A percentile compares a stretch with the other conserved stretches of the same genome.
phyloP scores from a whole-genome alignment of 257 asterid genomes.

The Capsicum baccatum region DNA sequence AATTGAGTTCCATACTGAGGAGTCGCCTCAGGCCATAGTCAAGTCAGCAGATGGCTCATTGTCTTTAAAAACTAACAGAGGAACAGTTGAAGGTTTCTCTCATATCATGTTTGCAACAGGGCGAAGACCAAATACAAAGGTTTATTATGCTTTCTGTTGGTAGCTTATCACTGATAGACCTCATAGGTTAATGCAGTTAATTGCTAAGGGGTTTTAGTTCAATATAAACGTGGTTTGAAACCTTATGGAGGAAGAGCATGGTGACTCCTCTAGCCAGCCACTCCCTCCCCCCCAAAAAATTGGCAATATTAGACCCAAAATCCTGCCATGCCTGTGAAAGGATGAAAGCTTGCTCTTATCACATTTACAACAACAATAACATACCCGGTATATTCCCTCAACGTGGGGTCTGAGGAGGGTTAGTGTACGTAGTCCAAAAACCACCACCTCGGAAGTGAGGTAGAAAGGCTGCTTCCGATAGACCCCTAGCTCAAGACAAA shows the following conservation, averaged over 20 bases:
- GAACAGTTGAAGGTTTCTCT: conserved; percentile 82
- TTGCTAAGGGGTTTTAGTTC: background rate
- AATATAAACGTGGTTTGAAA: background rate
- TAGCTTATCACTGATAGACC: conserved; percentile 2
- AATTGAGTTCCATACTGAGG: conserved; percentile 85
- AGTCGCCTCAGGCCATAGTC: conserved; percentile 75
- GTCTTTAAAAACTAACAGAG: conserved; percentile 85
- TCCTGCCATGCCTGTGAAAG: background rate
- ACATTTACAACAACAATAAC: background rate
- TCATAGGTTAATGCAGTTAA: background rate
- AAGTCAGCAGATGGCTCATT: conserved; percentile 83
- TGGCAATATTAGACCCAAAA: background rate
- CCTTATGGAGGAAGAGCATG: background rate
- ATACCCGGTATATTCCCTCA: too few relatives aligned
- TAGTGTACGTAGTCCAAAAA: too few relatives aligned
- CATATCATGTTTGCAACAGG: conserved; percentile 99
- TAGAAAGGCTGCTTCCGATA: too few relatives aligned
- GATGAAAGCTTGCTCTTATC: background rate
- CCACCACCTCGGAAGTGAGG: too few relatives aligned
- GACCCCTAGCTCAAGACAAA: too few relatives aligned
- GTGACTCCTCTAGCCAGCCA: background rate
- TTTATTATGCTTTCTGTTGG: conserved; percentile 32
- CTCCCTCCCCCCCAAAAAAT: background rate
- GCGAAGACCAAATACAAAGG: conserved; percentile 83
- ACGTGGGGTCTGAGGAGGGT: too few relatives aligned